Base-by-base conservation (phyloP, 2,329 filamentous ascomycete genomes). In the Ceratocystis papillata region DNA sequence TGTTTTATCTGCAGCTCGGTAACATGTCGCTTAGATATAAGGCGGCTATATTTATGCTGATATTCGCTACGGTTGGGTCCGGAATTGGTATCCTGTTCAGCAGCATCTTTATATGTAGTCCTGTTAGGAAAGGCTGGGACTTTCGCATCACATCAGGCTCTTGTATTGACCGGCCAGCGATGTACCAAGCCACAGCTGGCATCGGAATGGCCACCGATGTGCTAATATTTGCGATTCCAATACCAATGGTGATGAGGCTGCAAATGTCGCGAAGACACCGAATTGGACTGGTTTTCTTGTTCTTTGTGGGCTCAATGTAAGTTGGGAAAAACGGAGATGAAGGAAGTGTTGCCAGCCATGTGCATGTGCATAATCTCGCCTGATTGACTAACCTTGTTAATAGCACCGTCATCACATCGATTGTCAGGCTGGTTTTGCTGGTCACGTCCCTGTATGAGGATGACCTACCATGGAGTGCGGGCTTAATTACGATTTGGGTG, bases 281-380 rank as follows among this genome's bases (percentile, higher is more conserved):
- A 3, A 46, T 45, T 44, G 37, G 33, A 28, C 44, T 62, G n/a
- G 20, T 44, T 5, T 45, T 45, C n/a, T 3, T 62, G 44, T 62
- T 45, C 20, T 62, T 62, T 46, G 37, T 62, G 20, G 37, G 60
- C 41, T 62, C 37, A 25, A 62, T 62, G 37, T 62, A 44, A 45
- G 60, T 45, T 17, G 48, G 5, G 46, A 22, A 4, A 8, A 22
- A 17, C 45, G 1, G 20, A 25, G 48, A 25, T 0, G 4, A 2
- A 53, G 48, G 48, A 28, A 22, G 5, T n/a, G 46, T n/a, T 22
- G 46, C n/a, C 17, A 28, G 22, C 5, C 60, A 25, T 17, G 25
- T 7, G 4, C 5, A 37, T n/a, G 12, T 41, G 37, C 8, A 15
- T 45, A 45, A 15, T 17, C 12, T 12, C 37, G 1, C 37, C 10